Evolutionary conservation across 192 early-diverging fungal genomes (phyloP).

Genomic region (Coemansia sp.): DNA sequence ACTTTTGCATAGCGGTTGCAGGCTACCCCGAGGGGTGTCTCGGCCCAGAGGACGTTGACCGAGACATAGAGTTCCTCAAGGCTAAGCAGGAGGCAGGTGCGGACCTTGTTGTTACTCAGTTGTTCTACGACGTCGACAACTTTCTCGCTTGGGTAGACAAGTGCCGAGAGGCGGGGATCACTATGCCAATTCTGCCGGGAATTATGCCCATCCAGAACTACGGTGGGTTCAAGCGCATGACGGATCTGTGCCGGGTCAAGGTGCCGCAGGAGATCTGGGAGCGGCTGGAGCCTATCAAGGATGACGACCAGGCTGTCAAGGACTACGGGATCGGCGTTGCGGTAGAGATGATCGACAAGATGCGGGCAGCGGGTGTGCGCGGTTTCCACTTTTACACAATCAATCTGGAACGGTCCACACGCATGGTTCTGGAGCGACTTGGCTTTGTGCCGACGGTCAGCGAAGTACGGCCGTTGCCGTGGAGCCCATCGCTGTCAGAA

Average conservation of each 20-base stretch:
- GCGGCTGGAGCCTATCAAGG: slow-evolving; percentile 94
- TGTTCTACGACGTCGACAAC: slow-evolving; percentile 90
- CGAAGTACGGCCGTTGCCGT: slow-evolving; percentile 60
- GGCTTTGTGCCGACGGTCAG: slow-evolving; percentile 72
- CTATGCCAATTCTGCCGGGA: slow-evolving; percentile 86
- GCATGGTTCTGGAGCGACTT: slow-evolving; percentile 84
- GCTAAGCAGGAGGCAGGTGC: slow-evolving; percentile 90
- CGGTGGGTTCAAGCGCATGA: slow-evolving; percentile 89
- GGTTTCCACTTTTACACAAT: slow-evolving; percentile 97
- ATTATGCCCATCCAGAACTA: slow-evolving; percentile 97
- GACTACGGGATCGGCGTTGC: slow-evolving; percentile 85
- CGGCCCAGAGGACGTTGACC: slow-evolving; percentile 69
- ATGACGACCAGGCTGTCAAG: slow-evolving; percentile 96
- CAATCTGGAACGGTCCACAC: slow-evolving; percentile 87
- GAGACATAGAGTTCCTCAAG: slow-evolving; percentile 79
- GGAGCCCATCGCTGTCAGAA: slow-evolving; percentile 73
- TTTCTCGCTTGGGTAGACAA: slow-evolving; percentile 78
- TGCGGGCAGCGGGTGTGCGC: slow-evolving; percentile 66
- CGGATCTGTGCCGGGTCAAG: slow-evolving; percentile 77
- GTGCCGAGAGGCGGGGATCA: slow-evolving; percentile 75
- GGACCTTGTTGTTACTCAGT: slow-evolving; percentile 90
- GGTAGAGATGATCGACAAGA: slow-evolving; percentile 79
- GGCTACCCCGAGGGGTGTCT: slow-evolving; percentile 95
- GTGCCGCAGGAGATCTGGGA: slow-evolving; percentile 86
- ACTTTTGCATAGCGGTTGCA: slow-evolving; percentile 95